Conservation (phyloP, 164 flowering plant genomes). For the Platanus orientalis region DNA sequence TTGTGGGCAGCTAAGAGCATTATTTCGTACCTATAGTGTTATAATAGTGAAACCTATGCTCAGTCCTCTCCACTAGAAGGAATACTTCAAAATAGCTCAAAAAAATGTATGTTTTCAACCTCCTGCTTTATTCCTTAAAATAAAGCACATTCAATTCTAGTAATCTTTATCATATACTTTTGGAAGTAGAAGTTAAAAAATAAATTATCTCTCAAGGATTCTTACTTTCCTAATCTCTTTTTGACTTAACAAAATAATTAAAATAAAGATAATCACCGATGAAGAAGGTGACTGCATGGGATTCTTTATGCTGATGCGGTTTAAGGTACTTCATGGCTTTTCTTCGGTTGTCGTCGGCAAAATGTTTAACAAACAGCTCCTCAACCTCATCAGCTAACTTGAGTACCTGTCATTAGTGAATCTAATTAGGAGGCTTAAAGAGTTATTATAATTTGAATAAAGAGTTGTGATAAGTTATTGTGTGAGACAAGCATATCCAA, state of each 20-base stretch:
- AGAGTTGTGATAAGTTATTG: neutral
- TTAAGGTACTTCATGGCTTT: conserved; percentile 90
- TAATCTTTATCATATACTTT: too few species aligned
- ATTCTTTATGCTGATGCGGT: conserved; percentile 74
- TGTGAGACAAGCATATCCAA: conserved; percentile 35
- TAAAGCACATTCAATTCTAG: too few species aligned
- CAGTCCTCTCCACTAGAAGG: conserved; percentile 2
- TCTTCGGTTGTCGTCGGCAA: conserved; percentile 62
- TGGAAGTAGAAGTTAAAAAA: neutral
- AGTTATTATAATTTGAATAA: neutral
- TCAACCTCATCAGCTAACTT: conserved; percentile 85
- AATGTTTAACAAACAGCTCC: conserved; percentile 68
- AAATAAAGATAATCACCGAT: conserved; percentile 46
- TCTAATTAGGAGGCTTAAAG: conserved; percentile 17
- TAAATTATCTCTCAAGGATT: neutral
- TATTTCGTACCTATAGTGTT: neutral
- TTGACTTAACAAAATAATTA: neutral
- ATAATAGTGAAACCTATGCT: neutral
- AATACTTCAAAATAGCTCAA: neutral
- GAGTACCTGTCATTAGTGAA: conserved; percentile 47
- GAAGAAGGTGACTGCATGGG: conserved; percentile 87
- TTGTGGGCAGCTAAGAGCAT: neutral
- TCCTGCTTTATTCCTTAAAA: too few species aligned
- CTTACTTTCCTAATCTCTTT: neutral
- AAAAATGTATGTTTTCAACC: neutral